Base-by-base conservation (phyloP, 2,329 filamentous ascomycete species). In the Fusarium sp. region DNA sequence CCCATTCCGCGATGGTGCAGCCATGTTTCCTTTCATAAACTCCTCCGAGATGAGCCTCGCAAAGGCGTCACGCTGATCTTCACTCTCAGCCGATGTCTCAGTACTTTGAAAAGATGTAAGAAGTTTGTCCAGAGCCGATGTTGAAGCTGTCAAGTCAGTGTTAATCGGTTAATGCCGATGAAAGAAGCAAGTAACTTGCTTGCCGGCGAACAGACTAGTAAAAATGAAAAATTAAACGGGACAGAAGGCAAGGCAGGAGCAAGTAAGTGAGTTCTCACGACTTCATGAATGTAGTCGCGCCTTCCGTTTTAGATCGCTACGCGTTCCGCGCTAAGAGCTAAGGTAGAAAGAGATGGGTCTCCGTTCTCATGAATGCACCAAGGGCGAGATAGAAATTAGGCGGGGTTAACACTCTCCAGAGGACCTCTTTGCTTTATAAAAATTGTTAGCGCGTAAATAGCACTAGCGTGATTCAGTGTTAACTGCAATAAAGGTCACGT, bases 291-390 rank as follows among this genome's bases (percentile, higher is more conserved):
- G 20, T 34, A 8, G 38, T 49, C 25, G 46, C 30, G 51, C 51
- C 55, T 66, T 43, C 59, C 29, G 40, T 32, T 49, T 25, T 27
- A 27, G 44, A 57, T 38, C 18, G n/a, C 59, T 46, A 58, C 68
- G 68, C 68, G 68, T 71, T 51, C 15, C 43, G 40, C 59, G 58
- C 58, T 54, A 59, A 52, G 38, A 40, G 24, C n/a, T 46, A n/a
- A n/a, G 22, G 5, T 38, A 40, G 40, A 27, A 51, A 43, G 34
- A 56, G 29, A 24, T 18, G 30, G 34, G 45, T 42, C 32, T 62
- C 24, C 5, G 51, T 40, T 56, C n/a, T 27, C 44, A 24, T 52
- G 47, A 52, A 43, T 51, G 51, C 43, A 44, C 68, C 25, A 18
- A 54, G 38, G 57, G 54, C 14, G 50, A 63, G 58, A 11, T 25